phyloP scores from a whole-genome alignment of 176 grass and related monocot genomes.

The Raddia guianensis region DNA sequence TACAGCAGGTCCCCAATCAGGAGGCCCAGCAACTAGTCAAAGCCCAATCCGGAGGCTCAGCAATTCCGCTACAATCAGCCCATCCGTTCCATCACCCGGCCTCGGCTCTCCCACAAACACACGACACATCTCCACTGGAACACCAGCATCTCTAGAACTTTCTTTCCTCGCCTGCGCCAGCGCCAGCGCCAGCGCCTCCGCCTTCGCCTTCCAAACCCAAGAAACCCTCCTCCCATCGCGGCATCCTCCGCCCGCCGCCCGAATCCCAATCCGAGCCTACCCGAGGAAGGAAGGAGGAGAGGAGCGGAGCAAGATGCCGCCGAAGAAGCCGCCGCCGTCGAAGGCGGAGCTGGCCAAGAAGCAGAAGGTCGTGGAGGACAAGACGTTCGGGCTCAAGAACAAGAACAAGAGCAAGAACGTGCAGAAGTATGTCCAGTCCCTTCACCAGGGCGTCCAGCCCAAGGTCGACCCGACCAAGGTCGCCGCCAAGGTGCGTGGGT shows the following conservation, averaged over 20 bases:
- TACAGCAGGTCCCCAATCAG: no score
- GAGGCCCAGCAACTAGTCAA: background rate
- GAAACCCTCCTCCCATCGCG: slow-evolving; percentile 35
- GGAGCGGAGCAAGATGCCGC: slow-evolving; percentile 67
- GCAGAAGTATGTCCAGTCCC: slow-evolving; percentile 94
- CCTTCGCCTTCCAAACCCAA: slow-evolving; percentile 48
- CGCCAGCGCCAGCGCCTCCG: slow-evolving; percentile 48
- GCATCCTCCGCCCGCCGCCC: slow-evolving; percentile 28
- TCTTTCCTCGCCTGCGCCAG: slow-evolving; percentile 47
- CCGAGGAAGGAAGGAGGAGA: background rate
- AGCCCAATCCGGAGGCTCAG: slow-evolving; percentile 13
- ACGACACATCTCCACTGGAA: slow-evolving; percentile 34
- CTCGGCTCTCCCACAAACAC: background rate
- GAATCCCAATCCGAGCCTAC: background rate
- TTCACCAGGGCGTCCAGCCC: slow-evolving; percentile 76
- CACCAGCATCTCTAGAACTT: slow-evolving; percentile 49
- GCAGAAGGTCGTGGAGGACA: slow-evolving; percentile 99
- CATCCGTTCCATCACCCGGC: background rate
- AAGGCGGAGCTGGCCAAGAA: slow-evolving; percentile 92
- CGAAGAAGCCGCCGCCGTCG: slow-evolving; percentile 68
- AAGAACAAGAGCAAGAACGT: slow-evolving; percentile 99
- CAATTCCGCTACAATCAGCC: background rate
- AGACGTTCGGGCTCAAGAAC: slow-evolving; percentile 99
- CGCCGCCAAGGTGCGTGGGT: slow-evolving; percentile 64
- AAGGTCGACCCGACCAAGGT: slow-evolving; percentile 74